These are phyloP conservation scores for Bruguiera gymnorhiza DNA, from an alignment of 345 rosid species.

Conservation along the genomic window DNA sequence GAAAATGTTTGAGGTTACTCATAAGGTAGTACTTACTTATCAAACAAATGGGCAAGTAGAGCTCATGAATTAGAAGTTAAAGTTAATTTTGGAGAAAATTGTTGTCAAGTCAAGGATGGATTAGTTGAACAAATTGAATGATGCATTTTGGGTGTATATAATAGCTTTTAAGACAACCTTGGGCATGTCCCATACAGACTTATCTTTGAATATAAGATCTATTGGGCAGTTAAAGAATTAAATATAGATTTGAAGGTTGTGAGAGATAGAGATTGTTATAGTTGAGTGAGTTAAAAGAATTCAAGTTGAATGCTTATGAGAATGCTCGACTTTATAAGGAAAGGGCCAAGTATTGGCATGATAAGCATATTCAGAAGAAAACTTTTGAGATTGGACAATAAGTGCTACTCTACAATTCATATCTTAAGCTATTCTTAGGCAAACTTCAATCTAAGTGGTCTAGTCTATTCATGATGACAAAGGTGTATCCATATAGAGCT, in stretches of 20 bases:
- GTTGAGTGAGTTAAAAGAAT: neutral
- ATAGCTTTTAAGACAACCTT: neutral
- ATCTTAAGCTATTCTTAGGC: neutral
- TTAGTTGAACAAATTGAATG: neutral
- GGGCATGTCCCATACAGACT: neutral
- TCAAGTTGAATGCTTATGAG: neutral
- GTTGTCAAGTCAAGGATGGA: too few species aligned
- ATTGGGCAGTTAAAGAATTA: neutral
- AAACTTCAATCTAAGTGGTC: neutral
- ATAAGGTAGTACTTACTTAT: too few species aligned
- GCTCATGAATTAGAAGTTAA: too few species aligned
- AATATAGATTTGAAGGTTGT: neutral
- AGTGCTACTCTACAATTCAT: neutral
- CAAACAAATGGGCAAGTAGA: too few species aligned
- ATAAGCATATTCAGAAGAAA: neutral
- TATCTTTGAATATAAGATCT: neutral
- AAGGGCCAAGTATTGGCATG: neutral
- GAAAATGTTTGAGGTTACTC: too few species aligned
- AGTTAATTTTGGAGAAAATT: too few species aligned
- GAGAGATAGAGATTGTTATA: neutral
- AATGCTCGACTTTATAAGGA: neutral
- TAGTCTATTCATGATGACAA: neutral
- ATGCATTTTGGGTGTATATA: neutral
- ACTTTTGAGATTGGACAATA: neutral
- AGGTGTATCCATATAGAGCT: neutral